phyloP scores from a whole-genome alignment of 768 basidiomycete species.

The Pleurotus tuber-regium region DNA sequence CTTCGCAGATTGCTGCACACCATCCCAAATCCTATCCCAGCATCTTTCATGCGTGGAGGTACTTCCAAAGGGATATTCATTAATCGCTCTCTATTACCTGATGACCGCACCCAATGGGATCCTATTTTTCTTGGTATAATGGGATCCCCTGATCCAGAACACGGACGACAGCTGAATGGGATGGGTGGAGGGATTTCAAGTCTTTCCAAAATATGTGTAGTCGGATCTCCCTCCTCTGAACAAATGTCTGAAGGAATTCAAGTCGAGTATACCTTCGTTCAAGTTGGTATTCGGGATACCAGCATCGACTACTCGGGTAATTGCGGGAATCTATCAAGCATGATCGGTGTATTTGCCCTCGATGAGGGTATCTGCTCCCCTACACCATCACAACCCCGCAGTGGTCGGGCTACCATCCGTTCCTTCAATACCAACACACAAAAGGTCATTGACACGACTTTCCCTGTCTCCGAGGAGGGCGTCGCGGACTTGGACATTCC shows the following conservation, averaged over 20 bases:
- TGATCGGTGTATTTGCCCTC: constrained; percentile 71
- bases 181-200: constrained; percentile 81
- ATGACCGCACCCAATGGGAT: constrained; percentile 48
- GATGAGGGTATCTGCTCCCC: constrained; percentile 56
- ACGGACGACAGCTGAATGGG: constrained; percentile 72
- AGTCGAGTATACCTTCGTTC: constrained; percentile 71
- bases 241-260: constrained; percentile 46
- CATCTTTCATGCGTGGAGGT: constrained; percentile 65
- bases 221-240: constrained; percentile 44
- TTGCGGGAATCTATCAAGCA: constrained; percentile 72
- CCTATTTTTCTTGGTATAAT: constrained; percentile 68
- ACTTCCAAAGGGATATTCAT: constrained; percentile 80
- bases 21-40: constrained; percentile 39
- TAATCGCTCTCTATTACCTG: constrained; percentile 50
- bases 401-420: constrained; percentile 42
- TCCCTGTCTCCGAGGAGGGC: constrained; percentile 44
- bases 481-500: constrained; percentile 45
- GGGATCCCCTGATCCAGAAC: constrained; percentile 75
- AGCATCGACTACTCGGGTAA: constrained; percentile 69
- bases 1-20: neutral
- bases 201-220: constrained; percentile 71
- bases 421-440: constrained; percentile 72
- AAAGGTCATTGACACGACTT: constrained; percentile 67
- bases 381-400: constrained; percentile 15
- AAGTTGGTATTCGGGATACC: constrained; percentile 57